These are phyloP conservation scores for Fusarium sp. DNA, from an alignment of 2,329 filamentous ascomycete species.

Conservation along the genomic window DNA sequence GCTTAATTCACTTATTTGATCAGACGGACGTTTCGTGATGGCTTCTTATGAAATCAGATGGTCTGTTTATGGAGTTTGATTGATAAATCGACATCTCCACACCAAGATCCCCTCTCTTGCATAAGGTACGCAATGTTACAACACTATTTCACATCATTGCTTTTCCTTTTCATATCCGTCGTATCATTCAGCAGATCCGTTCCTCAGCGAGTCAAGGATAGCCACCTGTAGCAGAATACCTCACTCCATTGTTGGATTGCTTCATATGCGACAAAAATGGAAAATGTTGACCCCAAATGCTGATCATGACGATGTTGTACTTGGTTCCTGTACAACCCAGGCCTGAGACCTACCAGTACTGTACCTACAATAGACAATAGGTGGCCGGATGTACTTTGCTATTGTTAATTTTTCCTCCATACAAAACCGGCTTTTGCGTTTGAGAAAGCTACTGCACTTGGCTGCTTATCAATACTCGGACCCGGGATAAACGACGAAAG, in stretches of 20 bases:
- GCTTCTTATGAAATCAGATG: background rate
- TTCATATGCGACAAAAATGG: conserved; percentile 35
- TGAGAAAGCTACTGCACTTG: conserved; percentile 16
- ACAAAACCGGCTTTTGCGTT: conserved; percentile 41
- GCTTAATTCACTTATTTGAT: background rate
- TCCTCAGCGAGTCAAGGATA: conserved; percentile 31
- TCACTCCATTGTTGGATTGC: conserved; percentile 1
- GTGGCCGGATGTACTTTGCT: background rate
- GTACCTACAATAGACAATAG: background rate
- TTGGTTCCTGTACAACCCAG: conserved; percentile 28
- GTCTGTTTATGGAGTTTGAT: conserved; percentile 22
- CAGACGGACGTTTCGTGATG: conserved; percentile 4
- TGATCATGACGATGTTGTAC: conserved; percentile 41
- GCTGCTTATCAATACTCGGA: conserved; percentile 22
- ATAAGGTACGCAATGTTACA: conserved; percentile 1
- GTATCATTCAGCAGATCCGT: conserved; percentile 37
- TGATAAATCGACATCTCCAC: conserved; percentile 24
- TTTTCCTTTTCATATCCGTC: conserved; percentile 23
- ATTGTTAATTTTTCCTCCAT: conserved; percentile 16
- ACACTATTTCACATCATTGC: conserved; percentile 13
- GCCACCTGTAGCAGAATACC: conserved; percentile 8
- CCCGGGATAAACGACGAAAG: background rate
- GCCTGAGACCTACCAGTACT: background rate
- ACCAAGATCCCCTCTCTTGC: conserved; percentile 6
- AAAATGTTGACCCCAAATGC: conserved; percentile 31